Base-by-base conservation (phyloP, 2,329 filamentous ascomycete species). In the Sphaerulina vaccinii region DNA sequence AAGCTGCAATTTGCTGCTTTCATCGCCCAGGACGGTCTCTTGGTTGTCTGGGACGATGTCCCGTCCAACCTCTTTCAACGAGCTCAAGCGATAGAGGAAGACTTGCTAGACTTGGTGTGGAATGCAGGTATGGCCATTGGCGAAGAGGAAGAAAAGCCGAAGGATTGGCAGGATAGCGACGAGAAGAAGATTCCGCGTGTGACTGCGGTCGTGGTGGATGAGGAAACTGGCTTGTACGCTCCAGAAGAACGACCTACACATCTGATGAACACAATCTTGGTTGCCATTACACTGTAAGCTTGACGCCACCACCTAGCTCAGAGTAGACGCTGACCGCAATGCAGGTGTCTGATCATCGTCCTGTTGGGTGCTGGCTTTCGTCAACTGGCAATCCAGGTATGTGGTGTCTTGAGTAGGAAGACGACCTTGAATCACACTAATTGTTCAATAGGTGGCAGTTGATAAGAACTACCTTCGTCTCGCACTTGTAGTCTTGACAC, bases 1-100 rank as follows among this genome's bases (percentile, higher is more conserved):
- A 91, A 89, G 68, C 82, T 89, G 66, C 88, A 92, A 66, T 90
- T 87, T 59, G 88, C 87, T 10, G 88, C 88, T 6, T 91, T 92
- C 66, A 78, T 92, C 36, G 83, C 86, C 2, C 81, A 80, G 0
- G 84, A 88, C 56, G 81, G 82, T 3, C 74, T 91, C 4, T 73
- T 93, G 1, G 75, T 92, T 1, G 87, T 92, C 1, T 93, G 88
- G 88, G 88, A 92, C 59, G 88, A 92, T 59, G 57, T 91, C 51
- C 81, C 87, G 0, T 75, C 85, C 50, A 83, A 89, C 63, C 73
- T 92, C 7, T 76, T 90, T 4, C 73, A 81, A 49, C 78, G 87
- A 49, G 88, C 86, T 38, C 83, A 84, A 64, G 77, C 78, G 27
- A 90, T 92, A 54, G 86, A 92, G 69, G 80, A 81, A 2, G 85